These are phyloP conservation scores for Colletotrichum chrysophilum DNA, from an alignment of 2,329 filamentous ascomycete species.

Conservation along the genomic window DNA sequence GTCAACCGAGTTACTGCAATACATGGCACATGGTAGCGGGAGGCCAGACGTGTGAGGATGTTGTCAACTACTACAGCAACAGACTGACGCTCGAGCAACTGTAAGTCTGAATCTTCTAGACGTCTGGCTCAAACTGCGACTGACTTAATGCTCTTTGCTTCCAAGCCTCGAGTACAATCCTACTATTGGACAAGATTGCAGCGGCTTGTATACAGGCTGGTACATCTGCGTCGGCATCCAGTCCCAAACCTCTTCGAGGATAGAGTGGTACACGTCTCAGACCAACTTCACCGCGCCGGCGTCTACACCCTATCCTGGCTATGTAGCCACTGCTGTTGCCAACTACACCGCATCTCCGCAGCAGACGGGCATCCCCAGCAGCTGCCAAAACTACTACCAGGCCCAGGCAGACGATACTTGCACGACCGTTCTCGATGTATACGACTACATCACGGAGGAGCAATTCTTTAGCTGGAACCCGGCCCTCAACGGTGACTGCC, in stretches of 20 bases:
- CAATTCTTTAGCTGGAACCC: slow-evolving; percentile 34
- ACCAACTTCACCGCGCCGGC: background rate
- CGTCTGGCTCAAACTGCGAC: background rate
- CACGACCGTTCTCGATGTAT: slow-evolving; percentile 2
- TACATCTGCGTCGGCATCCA: background rate
- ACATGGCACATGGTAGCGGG: background rate
- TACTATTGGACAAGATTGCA: slow-evolving; percentile 16
- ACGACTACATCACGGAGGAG: slow-evolving; percentile 23
- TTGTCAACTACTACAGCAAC: background rate
- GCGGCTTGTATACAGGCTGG: background rate
- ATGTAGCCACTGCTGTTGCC: background rate
- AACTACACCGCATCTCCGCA: slow-evolving; percentile 7
- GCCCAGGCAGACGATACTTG: slow-evolving; percentile 19
- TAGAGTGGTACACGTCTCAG: slow-evolving; percentile 7
- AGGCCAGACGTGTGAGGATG: background rate
- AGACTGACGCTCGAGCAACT: background rate
- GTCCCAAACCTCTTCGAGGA: background rate
- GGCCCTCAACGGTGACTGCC: slow-evolving; percentile 24
- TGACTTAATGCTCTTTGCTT: background rate
- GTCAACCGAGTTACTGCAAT: background rate
- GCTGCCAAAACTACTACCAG: slow-evolving; percentile 13
- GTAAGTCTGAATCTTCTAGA: background rate
- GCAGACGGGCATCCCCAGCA: slow-evolving; percentile 13
- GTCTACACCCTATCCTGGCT: background rate
- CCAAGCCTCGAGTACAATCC: slow-evolving; percentile 18